Evolutionary conservation across 208 protist genomes (phyloP).

Genomic region (Leishmania martiniquensis): DNA sequence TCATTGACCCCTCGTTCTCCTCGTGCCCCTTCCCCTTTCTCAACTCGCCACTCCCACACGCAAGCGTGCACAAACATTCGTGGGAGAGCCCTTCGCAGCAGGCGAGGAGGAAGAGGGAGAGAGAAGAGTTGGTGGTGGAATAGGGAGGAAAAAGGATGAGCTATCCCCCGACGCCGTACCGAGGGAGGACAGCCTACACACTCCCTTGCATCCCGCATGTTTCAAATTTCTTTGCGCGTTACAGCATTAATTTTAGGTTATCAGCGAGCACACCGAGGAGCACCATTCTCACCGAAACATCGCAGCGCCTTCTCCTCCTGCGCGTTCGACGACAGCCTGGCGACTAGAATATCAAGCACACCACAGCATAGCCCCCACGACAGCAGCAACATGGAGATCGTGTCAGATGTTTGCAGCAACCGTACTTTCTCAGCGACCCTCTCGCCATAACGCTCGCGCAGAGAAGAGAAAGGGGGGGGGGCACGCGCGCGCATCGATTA

Average conservation of each 20-base stretch:
- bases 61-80: background rate
- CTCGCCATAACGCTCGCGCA: background rate
- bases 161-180: no score
- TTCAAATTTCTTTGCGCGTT: background rate
- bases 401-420: background rate
- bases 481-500: background rate
- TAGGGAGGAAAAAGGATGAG: no score
- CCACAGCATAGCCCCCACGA: background rate
- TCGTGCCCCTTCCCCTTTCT: no score
- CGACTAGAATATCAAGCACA: background rate
- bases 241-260: background rate
- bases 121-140: no score
- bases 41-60: background rate
- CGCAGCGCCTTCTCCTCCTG: background rate
- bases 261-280: background rate
- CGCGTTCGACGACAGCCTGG: background rate
- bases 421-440: background rate
- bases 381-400: background rate
- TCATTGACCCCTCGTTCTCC: no score
- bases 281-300: background rate
- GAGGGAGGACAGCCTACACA: background rate
- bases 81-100: no score
- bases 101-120: background rate
- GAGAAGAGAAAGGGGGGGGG: background rate
- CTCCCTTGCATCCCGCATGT: background rate